Percentiles rank a stretch among this genome's conserved stretches.
phyloP scores from a whole-genome alignment of 2,329 filamentous ascomycete species.

The Pseudogymnoascus sp. region DNA sequence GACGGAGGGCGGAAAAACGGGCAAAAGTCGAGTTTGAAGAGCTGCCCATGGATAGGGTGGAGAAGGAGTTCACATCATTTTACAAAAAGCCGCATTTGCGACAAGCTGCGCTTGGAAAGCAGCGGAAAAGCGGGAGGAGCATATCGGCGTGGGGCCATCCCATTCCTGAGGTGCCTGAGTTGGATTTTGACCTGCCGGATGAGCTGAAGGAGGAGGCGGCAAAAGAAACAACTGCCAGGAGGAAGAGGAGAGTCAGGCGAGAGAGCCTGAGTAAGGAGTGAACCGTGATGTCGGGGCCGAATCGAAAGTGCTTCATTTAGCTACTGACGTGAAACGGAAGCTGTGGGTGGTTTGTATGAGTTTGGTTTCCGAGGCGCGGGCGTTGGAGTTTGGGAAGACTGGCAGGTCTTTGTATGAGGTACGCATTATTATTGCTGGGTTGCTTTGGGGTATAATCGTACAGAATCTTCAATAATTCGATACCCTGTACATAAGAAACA shows the following conservation, averaged over 20 bases:
- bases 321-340: constrained; percentile 13
- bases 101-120: constrained; percentile 67
- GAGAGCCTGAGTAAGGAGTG: constrained; percentile 18
- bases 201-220: constrained; percentile 41
- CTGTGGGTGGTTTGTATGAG: background rate
- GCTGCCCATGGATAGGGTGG: constrained; percentile 27
- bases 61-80: constrained; percentile 74
- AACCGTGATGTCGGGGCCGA: constrained; percentile 19
- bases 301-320: constrained; percentile 33
- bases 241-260: constrained; percentile 42
- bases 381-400: constrained; percentile 16
- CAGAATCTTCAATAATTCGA: background rate
- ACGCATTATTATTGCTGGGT: constrained; percentile 4
- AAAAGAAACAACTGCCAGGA: constrained; percentile 52
- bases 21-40: constrained; percentile 25
- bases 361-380: background rate
- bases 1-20: constrained; percentile 26
- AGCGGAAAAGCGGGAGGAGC: constrained; percentile 56
- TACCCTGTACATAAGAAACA: background rate
- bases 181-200: constrained; percentile 68
- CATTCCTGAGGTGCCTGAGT: constrained; percentile 63
- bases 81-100: constrained; percentile 66
- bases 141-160: constrained; percentile 74
- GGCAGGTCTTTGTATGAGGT: constrained; percentile 9
- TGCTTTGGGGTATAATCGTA: background rate